Evolutionary conservation across 495 filamentous ascomycete species (phyloP).

Genomic region (Pyronema domesticum): DNA sequence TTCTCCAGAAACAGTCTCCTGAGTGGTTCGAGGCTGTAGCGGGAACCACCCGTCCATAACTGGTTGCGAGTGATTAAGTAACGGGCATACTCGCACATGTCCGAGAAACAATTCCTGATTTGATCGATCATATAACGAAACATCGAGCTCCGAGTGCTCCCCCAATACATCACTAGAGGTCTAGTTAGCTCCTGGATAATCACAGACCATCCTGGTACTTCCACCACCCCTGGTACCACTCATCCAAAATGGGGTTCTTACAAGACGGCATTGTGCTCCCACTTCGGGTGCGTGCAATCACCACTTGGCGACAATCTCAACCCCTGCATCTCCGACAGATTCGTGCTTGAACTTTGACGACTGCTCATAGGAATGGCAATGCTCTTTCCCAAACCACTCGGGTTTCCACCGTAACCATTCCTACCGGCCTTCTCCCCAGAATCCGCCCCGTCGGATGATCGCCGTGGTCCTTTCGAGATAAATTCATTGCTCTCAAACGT

Average conservation of each 20-base stretch:
- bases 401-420: neutral
- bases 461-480: constrained; percentile 67
- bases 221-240: neutral
- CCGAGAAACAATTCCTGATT: constrained; percentile 81
- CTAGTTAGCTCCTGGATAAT: constrained; percentile 25
- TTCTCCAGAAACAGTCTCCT: constrained; percentile 64
- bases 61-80: constrained; percentile 26
- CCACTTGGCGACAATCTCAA: constrained; percentile 37
- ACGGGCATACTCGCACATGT: constrained; percentile 50
- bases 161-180: constrained; percentile 72
- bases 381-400: constrained; percentile 22
- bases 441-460: constrained; percentile 9
- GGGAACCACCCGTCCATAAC: constrained; percentile 72
- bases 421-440: constrained; percentile 11
- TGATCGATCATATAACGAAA: constrained; percentile 80
- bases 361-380: constrained; percentile 95
- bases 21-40: constrained; percentile 46
- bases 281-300: constrained; percentile 73
- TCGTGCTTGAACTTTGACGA: constrained; percentile 86
- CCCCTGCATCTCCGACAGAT: constrained; percentile 49
- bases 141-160: constrained; percentile 74
- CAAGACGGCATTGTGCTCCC: constrained; percentile 93
- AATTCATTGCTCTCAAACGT: constrained; percentile 94
- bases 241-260: constrained; percentile 33
- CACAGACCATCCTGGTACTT: neutral